phyloP scores from a whole-genome alignment of 2,329 filamentous ascomycete species.

The Akanthomyces dipterigenus region DNA sequence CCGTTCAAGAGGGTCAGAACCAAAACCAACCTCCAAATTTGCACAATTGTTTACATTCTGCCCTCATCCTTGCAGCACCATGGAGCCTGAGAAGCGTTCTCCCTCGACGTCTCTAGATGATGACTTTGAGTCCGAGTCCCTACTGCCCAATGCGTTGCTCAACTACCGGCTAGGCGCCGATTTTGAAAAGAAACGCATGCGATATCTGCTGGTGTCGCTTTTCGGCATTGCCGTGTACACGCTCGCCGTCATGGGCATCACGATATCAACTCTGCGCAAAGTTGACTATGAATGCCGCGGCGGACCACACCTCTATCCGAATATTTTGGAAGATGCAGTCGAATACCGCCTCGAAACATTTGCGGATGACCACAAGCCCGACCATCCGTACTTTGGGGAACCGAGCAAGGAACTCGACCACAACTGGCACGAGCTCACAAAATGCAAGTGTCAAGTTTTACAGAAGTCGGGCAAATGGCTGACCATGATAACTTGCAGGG shows the following conservation, averaged over 20 bases:
- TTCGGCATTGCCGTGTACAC: background rate
- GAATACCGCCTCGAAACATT: background rate
- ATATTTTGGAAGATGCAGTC: background rate
- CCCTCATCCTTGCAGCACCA: background rate
- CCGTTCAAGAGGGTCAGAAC: background rate
- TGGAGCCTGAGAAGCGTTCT: background rate
- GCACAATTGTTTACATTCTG: background rate
- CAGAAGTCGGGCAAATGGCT: background rate
- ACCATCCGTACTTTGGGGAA: conserved; percentile 1
- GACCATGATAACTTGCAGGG: background rate
- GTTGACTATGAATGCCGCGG: background rate
- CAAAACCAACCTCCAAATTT: too few species aligned
- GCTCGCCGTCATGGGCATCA: background rate
- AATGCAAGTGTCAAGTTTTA: background rate
- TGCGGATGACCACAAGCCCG: background rate
- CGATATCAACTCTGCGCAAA: background rate
- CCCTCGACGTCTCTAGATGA: background rate
- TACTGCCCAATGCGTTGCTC: background rate
- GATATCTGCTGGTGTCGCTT: background rate
- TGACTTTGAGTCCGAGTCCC: background rate
- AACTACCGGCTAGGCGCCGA: background rate
- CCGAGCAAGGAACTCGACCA: conserved; percentile 2
- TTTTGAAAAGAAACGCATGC: conserved; percentile 4
- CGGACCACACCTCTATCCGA: background rate
- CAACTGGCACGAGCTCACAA: conserved; percentile 2